Conservation (phyloP, 345 rosid species). For the Citrus medica region DNA sequence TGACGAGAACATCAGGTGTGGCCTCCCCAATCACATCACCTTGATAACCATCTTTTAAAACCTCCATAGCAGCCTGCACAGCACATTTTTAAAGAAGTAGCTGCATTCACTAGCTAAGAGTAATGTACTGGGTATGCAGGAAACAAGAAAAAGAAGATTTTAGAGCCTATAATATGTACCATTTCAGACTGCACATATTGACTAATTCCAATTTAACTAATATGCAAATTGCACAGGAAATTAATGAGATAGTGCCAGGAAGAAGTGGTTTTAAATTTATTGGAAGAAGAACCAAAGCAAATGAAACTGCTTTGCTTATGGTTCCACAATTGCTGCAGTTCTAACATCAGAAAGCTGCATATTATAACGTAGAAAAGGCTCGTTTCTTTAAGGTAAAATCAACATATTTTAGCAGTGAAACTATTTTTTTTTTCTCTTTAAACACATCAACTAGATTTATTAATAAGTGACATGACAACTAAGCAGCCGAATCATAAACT, state of each 20-base stretch:
- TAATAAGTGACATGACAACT: background rate
- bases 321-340: background rate
- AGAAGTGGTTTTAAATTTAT: background rate
- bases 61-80: conserved; percentile 56
- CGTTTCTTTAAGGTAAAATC: background rate
- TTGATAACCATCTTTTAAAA: conserved; percentile 69
- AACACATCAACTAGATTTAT: background rate
- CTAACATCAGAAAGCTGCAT: background rate
- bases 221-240: background rate
- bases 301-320: background rate
- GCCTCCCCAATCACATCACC: conserved; percentile 85
- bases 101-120: background rate
- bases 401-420: background rate
- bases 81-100: conserved; percentile 10
- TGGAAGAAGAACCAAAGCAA: background rate
- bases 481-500: background rate
- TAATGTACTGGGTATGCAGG: background rate
- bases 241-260: background rate
- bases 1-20: conserved; percentile 85
- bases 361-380: background rate
- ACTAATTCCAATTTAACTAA: background rate
- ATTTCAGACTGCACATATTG: background rate
- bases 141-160: background rate
- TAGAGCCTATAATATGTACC: background rate
- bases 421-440: background rate